Conservation (phyloP, 331 rosid genomes). For the Malus hybrid region DNA sequence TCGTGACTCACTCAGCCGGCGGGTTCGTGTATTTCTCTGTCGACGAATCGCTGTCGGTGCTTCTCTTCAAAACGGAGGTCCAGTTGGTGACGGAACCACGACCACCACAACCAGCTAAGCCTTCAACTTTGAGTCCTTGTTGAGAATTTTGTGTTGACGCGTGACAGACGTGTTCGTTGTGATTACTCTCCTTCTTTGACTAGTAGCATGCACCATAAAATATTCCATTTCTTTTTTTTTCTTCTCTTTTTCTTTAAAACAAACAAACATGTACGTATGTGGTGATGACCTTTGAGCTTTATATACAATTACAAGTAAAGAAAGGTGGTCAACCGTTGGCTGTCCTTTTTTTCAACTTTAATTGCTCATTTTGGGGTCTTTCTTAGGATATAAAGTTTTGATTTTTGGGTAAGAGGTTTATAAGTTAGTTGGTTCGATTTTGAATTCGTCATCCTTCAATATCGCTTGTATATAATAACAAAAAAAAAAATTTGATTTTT, state of each 20-base stretch:
- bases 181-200: background rate
- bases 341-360: background rate
- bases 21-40: conserved; percentile 61
- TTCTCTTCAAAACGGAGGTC: conserved; percentile 69
- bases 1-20: conserved; percentile 56
- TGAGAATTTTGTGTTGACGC: background rate
- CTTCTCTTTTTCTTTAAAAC: background rate
- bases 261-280: background rate
- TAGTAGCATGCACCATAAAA: background rate
- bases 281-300: background rate
- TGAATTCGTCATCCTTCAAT: background rate
- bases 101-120: background rate
- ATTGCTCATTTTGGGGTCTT: background rate
- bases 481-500: too few species aligned
- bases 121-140: background rate
- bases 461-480: background rate
- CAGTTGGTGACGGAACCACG: conserved; percentile 21
- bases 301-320: background rate
- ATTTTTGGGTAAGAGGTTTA: too few species aligned
- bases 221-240: background rate
- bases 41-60: conserved; percentile 59
- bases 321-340: background rate
- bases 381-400: background rate
- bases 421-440: too few species aligned
- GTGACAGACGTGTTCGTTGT: background rate